Base-by-base conservation (phyloP, 768 basidiomycete genomes). In the Galerina marginata region DNA sequence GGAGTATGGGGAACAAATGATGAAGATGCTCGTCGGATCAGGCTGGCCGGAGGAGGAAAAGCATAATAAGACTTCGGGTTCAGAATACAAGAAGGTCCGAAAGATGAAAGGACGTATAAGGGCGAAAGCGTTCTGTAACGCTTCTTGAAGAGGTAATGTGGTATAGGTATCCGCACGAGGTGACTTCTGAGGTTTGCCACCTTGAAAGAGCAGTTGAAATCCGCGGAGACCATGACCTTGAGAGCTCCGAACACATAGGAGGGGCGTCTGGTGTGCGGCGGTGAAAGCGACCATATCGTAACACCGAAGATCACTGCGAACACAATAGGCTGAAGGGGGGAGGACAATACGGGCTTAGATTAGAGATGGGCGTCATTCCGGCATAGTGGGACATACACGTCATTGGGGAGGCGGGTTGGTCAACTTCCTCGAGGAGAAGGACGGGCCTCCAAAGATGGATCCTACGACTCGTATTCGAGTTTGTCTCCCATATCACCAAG, bases 401-500 rank as follows among this genome's bases (percentile, higher is more conserved):
- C 29, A 33, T 7, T 33, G 29, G 7, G 29, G 5, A 33, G 29
- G 5, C 5, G 29, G 29, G 4, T 33, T 7, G 29, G 29, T 20
- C 20, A 20, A 20, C 20, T 20, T 2, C 20, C 20, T 20, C 29
- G 29, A 33, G 0, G 29, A 33, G 29, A 33, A 33, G 29, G 29
- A 5, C 29, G 29, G 29, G 2, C 29, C 1, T 33, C 5, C 29
- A 1, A 33, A 4, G 29, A 33, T 5, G 29, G 4, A 33, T 33
- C 25, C 40, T 48, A 53, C 56, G 42, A 48, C 5, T 58, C 61
- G 36, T 56, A 58, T 29, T 56, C 50, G 44, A 52, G 53, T 44
- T 63, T 60, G 37, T 60, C 66, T 20, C 65, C 54, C n/a, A 62
- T 55, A 37, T 62, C 64, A 45, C 62, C 64, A 16, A 59, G 52